Conservation (phyloP, 768 basidiomycete genomes). For the Boletus eberwhitei region DNA sequence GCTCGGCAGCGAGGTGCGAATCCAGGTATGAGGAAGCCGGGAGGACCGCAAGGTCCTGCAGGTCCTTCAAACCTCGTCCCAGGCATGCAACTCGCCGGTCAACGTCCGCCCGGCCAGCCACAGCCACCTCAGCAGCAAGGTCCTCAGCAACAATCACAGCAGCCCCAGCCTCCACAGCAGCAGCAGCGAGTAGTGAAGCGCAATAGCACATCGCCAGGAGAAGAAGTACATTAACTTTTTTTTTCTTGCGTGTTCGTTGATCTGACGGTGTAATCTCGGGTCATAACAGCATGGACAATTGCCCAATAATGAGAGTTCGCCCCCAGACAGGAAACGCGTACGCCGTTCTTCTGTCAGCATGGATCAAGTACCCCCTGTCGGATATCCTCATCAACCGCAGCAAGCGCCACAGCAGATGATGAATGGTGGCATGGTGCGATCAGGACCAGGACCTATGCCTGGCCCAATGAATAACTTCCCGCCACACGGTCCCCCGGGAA, state of each 20-base stretch:
- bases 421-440: conserved; percentile 41
- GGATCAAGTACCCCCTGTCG: conserved; percentile 40
- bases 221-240: conserved; percentile 45
- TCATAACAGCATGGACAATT: conserved; percentile 42
- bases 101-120: conserved; percentile 31
- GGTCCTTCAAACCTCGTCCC: conserved; percentile 26
- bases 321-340: conserved; percentile 52
- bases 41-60: conserved; percentile 23
- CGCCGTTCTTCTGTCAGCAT: conserved; percentile 47
- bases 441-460: conserved; percentile 30
- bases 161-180: conserved; percentile 10
- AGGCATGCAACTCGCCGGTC: conserved; percentile 43
- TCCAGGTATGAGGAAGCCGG: conserved; percentile 20
- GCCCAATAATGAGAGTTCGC: conserved; percentile 50
- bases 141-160: conserved; percentile 18
- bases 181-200: conserved; percentile 40
- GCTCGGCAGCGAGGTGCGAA: conserved; percentile 26
- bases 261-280: conserved; percentile 1
- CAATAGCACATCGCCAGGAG: conserved; percentile 60
- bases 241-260: background rate
- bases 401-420: conserved; percentile 37
- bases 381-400: conserved; percentile 33
- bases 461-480: conserved; percentile 35
- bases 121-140: conserved; percentile 29
- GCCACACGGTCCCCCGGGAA: conserved; percentile 28